Percentiles rank a stretch among this genome's conserved stretches.
Conservation (phyloP, 192 early-diverging fungal species). For the Lobulomyces angularis region DNA sequence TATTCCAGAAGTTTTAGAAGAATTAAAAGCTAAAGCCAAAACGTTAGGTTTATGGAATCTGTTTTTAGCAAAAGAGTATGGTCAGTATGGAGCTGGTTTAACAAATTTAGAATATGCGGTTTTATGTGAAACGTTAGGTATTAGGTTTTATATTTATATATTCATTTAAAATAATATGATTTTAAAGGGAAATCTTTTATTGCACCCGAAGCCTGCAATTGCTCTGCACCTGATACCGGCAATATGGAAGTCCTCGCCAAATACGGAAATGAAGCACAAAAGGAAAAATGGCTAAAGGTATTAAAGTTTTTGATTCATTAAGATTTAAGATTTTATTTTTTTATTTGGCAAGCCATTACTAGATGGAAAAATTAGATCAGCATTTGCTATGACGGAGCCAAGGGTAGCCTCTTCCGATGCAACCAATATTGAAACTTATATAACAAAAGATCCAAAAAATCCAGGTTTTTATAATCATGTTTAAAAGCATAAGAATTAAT, state of each 20-base stretch:
- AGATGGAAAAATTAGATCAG: constrained; percentile 84
- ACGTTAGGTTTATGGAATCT: constrained; percentile 92
- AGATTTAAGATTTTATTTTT: constrained; percentile 16
- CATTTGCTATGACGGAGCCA: constrained; percentile 99
- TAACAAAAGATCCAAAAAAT: constrained; percentile 52
- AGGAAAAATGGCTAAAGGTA: constrained; percentile 50
- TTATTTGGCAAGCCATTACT: constrained; percentile 69
- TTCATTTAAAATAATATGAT: too few species aligned
- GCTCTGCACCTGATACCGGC: constrained; percentile 89
- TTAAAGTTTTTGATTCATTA: neutral
- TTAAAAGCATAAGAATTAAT: too few species aligned
- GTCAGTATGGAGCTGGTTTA: constrained; percentile 70
- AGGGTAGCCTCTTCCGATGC: constrained; percentile 91
- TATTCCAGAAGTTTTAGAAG: constrained; percentile 75
- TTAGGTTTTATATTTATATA: too few species aligned
- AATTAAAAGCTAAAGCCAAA: constrained; percentile 76
- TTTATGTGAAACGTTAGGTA: constrained; percentile 81
- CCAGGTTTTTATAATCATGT: too few species aligned
- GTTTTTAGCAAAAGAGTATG: constrained; percentile 71
- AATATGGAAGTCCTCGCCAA: constrained; percentile 99
- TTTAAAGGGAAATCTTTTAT: constrained; percentile 72
- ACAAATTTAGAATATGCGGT: constrained; percentile 91
- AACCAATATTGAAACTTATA: constrained; percentile 85
- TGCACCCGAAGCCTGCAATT: constrained; percentile 89
- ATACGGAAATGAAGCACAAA: constrained; percentile 79